A percentile compares a stretch with the other conserved stretches of the same genome.
phyloP scores from a whole-genome alignment of 305 asterid species.

The Plantago lanceolata region DNA sequence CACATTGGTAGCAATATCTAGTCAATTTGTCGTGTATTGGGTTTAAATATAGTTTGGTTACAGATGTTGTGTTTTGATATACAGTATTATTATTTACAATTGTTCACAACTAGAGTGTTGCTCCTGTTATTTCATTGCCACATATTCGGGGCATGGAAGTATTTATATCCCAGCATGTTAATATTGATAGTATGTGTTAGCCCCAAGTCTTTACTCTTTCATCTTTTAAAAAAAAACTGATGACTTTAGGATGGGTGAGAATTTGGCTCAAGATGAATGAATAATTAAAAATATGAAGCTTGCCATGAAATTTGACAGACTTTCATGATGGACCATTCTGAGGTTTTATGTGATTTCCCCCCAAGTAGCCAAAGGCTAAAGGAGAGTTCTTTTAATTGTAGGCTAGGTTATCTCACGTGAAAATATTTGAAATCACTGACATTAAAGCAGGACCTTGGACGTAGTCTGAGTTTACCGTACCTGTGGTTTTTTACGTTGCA shows the following conservation, averaged over 20 bases:
- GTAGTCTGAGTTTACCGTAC: neutral
- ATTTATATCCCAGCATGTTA: neutral
- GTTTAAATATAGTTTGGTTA: neutral
- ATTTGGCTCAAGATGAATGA: too few relatives aligned
- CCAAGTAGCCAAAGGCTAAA: too few relatives aligned
- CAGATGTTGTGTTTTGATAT: too few relatives aligned
- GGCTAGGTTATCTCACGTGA: neutral
- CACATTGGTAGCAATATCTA: neutral
- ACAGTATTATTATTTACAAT: too few relatives aligned
- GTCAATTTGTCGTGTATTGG: neutral
- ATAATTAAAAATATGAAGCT: neutral
- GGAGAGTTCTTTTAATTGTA: neutral
- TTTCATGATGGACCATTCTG: neutral
- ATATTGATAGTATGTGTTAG: too few relatives aligned
- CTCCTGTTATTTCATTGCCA: neutral
- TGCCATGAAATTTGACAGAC: neutral
- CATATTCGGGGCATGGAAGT: conserved; percentile 2
- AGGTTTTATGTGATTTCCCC: neutral
- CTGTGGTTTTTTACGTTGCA: neutral
- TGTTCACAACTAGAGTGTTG: conserved; percentile 5
- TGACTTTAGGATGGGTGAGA: too few relatives aligned
- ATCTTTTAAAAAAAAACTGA: too few relatives aligned
- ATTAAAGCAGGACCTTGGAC: neutral
- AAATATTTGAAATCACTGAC: neutral
- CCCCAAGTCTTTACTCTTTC: too few relatives aligned